Base-by-base conservation (phyloP, 306 rosid genomes). In the Prinsepia uniflora region DNA sequence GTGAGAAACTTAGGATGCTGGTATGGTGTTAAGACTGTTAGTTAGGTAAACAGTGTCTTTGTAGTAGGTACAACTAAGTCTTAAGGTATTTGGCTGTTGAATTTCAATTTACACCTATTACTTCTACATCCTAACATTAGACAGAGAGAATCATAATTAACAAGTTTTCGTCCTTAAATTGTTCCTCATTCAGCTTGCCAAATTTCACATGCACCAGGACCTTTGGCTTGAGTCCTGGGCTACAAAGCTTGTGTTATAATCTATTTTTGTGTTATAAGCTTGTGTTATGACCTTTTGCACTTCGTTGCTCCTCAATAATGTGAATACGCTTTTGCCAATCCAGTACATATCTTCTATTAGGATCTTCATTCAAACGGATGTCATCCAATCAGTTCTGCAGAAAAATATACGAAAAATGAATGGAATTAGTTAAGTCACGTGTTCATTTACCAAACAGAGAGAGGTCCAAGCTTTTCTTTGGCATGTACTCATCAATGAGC, bases 221-320 rank as follows among this genome's bases (percentile, higher is more conserved):
- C n/a, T n/a, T n/a, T n/a, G n/a, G n/a, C n/a, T n/a, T n/a, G n/a
- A n/a, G n/a, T n/a, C n/a, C n/a, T n/a, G n/a, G n/a, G n/a, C n/a
- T n/a, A n/a, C n/a, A n/a, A n/a, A n/a, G n/a, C n/a, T n/a, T n/a
- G n/a, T n/a, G n/a, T n/a, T n/a, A n/a, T n/a, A n/a, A n/a, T n/a
- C n/a, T n/a, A n/a, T n/a, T n/a, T n/a, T n/a, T n/a, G n/a, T n/a
- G n/a, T n/a, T n/a, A n/a, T n/a, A n/a, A n/a, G n/a, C n/a, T n/a
- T n/a, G n/a, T n/a, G n/a, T n/a, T n/a, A n/a, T n/a, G n/a, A n/a
- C n/a, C n/a, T n/a, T n/a, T n/a, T n/a, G n/a, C n/a, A n/a, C n/a
- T n/a, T n/a, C n/a, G n/a, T n/a, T n/a, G n/a, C 36, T 82, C 84
- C 63, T 83, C 82, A 56, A 80, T 77, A 65, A 83, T 67, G 10